Percentiles rank a stretch among this genome's conserved stretches.
Evolutionary conservation across 139 green algal species (phyloP).

Genomic region (Dunaliella primolecta): DNA sequence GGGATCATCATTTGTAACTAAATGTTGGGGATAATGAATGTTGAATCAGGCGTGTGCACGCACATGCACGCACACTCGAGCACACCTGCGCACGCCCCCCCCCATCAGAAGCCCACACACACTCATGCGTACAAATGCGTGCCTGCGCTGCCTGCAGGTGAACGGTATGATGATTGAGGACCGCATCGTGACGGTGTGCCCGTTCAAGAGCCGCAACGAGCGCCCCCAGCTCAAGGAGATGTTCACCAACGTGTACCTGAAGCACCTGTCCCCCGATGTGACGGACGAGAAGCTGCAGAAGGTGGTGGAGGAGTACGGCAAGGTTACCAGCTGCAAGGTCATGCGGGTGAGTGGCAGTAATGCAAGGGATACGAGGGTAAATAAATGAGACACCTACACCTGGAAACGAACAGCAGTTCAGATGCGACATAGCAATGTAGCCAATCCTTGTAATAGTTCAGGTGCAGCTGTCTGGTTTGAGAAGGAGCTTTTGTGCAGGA

Average conservation of each 20-base stretch:
- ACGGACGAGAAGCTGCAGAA: slow-evolving; percentile 65
- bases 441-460: no score
- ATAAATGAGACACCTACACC: no score
- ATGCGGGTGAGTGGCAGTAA: slow-evolving; percentile 65
- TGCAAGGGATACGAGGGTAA: not conserved
- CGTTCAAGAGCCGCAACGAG: slow-evolving; percentile 78
- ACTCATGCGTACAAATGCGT: no score
- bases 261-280: slow-evolving; percentile 76
- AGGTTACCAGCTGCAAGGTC: slow-evolving; percentile 64
- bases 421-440: no score
- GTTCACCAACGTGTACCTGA: slow-evolving; percentile 94
- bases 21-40: no score
- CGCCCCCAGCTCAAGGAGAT: slow-evolving; percentile 50
- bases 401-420: no score
- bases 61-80: not conserved
- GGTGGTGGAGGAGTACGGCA: slow-evolving; percentile 70
- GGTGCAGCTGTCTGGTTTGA: no score
- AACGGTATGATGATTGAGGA: slow-evolving; percentile 64
- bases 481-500: no score
- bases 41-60: not conserved
- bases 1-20: no score
- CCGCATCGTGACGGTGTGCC: slow-evolving; percentile 78
- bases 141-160: no score
- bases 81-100: no score
- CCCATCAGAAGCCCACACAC: no score